Conservation (phyloP, 169 alveolate species). For the Plasmodium coatneyi region DNA sequence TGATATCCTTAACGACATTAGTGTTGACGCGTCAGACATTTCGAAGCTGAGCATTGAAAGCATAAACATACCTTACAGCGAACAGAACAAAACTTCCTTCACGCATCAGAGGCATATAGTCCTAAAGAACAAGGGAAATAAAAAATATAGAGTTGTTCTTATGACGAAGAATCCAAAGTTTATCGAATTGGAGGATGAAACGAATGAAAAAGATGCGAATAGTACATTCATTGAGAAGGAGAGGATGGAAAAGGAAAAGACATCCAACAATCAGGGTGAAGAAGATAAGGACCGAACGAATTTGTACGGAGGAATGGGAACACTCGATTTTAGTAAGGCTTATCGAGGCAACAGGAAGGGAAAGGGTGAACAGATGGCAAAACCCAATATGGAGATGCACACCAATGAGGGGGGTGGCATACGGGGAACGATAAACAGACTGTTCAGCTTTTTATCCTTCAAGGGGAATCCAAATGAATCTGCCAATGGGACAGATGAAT, state of each 20-base stretch:
- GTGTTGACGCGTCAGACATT: constrained; percentile 53
- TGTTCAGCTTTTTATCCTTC: constrained; percentile 13
- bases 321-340: constrained; percentile 21
- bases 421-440: background rate
- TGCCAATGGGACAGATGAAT: background rate
- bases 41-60: constrained; percentile 30
- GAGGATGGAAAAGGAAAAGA: background rate
- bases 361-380: background rate
- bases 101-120: constrained; percentile 64
- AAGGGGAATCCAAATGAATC: background rate
- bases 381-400: background rate
- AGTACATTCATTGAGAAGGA: constrained; percentile 9
- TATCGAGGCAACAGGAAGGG: background rate
- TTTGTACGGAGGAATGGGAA: constrained; percentile 40
- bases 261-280: background rate
- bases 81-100: background rate
- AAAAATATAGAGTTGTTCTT: constrained; percentile 32
- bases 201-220: background rate
- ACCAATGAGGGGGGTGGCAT: background rate
- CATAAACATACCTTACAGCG: constrained; percentile 31
- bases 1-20: constrained; percentile 30
- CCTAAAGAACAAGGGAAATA: constrained; percentile 35
- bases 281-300: background rate
- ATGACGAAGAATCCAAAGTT: constrained; percentile 68
- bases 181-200: background rate